A percentile compares a stretch with the other conserved stretches of the same genome.
These are phyloP conservation scores for Linanthus parryae DNA, from an alignment of 148 eudicot species.

Conservation along the genomic window DNA sequence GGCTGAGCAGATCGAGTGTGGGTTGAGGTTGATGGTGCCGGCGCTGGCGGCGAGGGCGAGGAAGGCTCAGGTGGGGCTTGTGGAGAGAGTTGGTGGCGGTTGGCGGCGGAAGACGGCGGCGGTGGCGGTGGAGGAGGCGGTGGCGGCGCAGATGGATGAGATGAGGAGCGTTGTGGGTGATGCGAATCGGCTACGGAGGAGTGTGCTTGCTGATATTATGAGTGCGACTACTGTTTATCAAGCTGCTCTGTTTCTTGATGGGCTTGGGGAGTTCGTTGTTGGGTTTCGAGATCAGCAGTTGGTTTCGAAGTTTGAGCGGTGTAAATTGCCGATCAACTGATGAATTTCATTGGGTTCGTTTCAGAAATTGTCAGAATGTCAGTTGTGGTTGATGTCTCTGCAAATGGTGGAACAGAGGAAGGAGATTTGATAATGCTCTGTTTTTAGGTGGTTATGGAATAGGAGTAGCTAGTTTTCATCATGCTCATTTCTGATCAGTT, in stretches of 20 bases:
- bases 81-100: constrained; percentile 32
- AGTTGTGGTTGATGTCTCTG: too few relatives aligned
- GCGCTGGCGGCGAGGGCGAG: constrained; percentile 42
- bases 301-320: constrained; percentile 33
- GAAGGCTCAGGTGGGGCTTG: constrained; percentile 45
- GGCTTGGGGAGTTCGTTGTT: constrained; percentile 63
- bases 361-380: too few relatives aligned
- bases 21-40: constrained; percentile 79
- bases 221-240: constrained; percentile 56
- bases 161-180: constrained; percentile 64
- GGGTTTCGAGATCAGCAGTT: constrained; percentile 57
- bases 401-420: too few relatives aligned
- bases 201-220: constrained; percentile 70
- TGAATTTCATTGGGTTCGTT: constrained; percentile 10
- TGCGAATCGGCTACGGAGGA: constrained; percentile 70
- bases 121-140: constrained; percentile 24
- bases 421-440: too few relatives aligned
- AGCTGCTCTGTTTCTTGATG: constrained; percentile 66
- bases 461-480: too few relatives aligned
- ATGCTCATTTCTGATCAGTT: too few relatives aligned
- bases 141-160: constrained; percentile 51
- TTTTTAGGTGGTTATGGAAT: too few relatives aligned
- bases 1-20: constrained; percentile 73
- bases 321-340: constrained; percentile 28
- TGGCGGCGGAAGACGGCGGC: constrained; percentile 26